A percentile compares a stretch with the other conserved stretches of the same genome.
These are phyloP conservation scores for Heliamphora pulchella DNA, from an alignment of 179 eudicot genomes.

Conservation along the genomic window DNA sequence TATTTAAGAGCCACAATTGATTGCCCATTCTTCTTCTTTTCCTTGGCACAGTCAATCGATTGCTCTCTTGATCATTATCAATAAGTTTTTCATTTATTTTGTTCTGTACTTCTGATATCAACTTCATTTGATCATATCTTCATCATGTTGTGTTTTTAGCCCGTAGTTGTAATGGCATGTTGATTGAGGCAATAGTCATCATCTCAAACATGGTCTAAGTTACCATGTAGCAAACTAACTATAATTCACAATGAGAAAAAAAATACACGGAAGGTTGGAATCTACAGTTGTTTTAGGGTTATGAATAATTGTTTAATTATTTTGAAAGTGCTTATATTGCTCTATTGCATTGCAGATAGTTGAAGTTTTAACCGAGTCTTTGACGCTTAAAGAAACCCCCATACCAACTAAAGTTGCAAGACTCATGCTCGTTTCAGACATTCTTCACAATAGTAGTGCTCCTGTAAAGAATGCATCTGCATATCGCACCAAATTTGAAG, in stretches of 20 bases:
- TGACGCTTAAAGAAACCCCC: slow-evolving; percentile 97
- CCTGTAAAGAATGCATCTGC: slow-evolving; percentile 99
- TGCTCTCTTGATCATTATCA: background rate
- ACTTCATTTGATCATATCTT: background rate
- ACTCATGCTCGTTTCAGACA: slow-evolving; percentile 96
- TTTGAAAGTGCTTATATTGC: slow-evolving; percentile 12
- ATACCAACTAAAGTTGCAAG: slow-evolving; percentile 99
- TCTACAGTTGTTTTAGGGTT: background rate
- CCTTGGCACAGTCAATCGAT: too few species aligned
- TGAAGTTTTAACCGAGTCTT: slow-evolving; percentile 89
- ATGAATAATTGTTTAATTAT: background rate
- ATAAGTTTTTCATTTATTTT: background rate
- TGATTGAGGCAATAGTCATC: background rate
- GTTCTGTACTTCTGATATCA: background rate
- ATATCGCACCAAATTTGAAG: slow-evolving; percentile 94
- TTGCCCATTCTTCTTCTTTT: background rate
- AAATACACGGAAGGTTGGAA: background rate
- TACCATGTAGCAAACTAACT: background rate
- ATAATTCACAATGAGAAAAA: background rate
- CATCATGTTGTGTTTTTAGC: background rate
- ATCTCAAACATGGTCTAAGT: background rate
- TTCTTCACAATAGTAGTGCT: slow-evolving; percentile 95
- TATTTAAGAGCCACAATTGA: background rate
- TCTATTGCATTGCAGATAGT: slow-evolving; percentile 52
- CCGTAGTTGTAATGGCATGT: background rate